These are phyloP conservation scores for Abelmoschus esculentus DNA, from an alignment of 345 rosid species.

Conservation along the genomic window DNA sequence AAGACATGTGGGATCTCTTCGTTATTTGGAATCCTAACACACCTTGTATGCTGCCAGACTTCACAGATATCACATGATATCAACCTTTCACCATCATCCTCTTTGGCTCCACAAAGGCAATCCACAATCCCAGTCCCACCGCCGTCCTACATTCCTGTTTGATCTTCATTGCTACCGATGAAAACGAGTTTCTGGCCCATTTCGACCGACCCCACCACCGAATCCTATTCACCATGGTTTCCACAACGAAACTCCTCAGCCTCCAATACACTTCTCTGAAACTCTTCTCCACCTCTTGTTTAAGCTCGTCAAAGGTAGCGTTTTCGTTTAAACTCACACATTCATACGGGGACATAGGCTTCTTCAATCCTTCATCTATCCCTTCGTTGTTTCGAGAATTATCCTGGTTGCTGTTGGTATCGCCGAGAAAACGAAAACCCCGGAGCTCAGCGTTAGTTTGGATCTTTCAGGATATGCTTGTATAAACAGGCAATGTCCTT, in stretches of 20 bases:
- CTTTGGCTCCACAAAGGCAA: slow-evolving; percentile 64
- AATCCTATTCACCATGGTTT: slow-evolving; percentile 34
- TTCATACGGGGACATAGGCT: slow-evolving; percentile 49
- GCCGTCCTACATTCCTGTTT: slow-evolving; percentile 9
- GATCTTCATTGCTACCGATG: slow-evolving; percentile 35
- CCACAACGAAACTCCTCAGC: slow-evolving; percentile 36
- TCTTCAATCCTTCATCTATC: slow-evolving; percentile 5
- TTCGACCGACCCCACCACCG: slow-evolving; percentile 34
- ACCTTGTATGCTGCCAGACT: slow-evolving; percentile 83
- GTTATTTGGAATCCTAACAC: slow-evolving; percentile 57
- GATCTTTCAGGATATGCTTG: slow-evolving; percentile 47
- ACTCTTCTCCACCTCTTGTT: slow-evolving; percentile 45
- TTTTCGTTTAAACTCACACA: slow-evolving; percentile 46
- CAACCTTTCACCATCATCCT: slow-evolving; percentile 83
- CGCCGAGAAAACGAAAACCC: slow-evolving; percentile 39
- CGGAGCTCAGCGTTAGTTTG: slow-evolving; percentile 26
- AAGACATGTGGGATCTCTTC: slow-evolving; percentile 66
- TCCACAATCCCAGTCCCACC: slow-evolving; percentile 30
- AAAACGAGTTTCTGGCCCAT: slow-evolving; percentile 41
- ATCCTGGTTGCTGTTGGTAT: slow-evolving; percentile 52
- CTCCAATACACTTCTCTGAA: slow-evolving; percentile 75
- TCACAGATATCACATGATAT: slow-evolving; percentile 79
- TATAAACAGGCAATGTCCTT: slow-evolving; percentile 57
- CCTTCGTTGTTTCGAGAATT: slow-evolving; percentile 41
- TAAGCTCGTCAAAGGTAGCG: slow-evolving; percentile 60